Conservation (phyloP, 2,329 filamentous ascomycete species). For the Exophiala oligosperma region DNA sequence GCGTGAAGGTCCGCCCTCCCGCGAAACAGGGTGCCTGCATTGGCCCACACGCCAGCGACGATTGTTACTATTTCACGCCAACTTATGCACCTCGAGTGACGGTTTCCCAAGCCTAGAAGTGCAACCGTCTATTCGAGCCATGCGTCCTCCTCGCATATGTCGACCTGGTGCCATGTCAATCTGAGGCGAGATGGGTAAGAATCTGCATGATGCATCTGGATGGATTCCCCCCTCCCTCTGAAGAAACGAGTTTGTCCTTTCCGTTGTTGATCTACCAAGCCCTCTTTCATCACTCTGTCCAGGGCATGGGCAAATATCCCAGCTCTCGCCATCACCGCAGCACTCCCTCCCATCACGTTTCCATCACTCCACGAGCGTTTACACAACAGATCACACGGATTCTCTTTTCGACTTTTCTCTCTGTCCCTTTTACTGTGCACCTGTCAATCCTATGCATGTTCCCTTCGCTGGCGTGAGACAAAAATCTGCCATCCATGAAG, state of each 20-base stretch:
- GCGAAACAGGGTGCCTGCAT: slow-evolving; percentile 22
- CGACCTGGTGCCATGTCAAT: slow-evolving; percentile 11
- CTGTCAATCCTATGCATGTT: slow-evolving; percentile 18
- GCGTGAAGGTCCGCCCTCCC: slow-evolving; percentile 20
- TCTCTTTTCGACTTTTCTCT: slow-evolving; percentile 3
- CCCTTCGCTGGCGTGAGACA: slow-evolving; percentile 23
- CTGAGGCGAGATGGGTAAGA: slow-evolving; percentile 23
- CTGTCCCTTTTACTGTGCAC: not conserved
- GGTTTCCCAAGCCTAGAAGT: slow-evolving; percentile 7
- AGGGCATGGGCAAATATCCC: slow-evolving; percentile 9
- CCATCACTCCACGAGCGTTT: slow-evolving; percentile 19
- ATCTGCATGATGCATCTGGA: slow-evolving; percentile 14
- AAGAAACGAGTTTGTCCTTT: too few relatives aligned
- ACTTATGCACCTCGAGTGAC: slow-evolving; percentile 8
- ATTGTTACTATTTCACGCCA: slow-evolving; percentile 17
- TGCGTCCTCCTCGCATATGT: slow-evolving; percentile 17
- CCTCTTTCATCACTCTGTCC: not conserved
- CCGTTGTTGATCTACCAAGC: not conserved
- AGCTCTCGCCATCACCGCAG: slow-evolving; percentile 10
- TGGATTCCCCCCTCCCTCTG: not conserved
- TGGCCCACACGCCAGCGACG: slow-evolving; percentile 16
- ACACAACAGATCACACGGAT: slow-evolving; percentile 7
- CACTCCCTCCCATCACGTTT: slow-evolving; percentile 14
- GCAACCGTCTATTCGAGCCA: slow-evolving; percentile 15
- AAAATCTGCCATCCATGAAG: slow-evolving; percentile 25